Conservation (phyloP, 257 asterid genomes). For the Solanum virginianum region DNA sequence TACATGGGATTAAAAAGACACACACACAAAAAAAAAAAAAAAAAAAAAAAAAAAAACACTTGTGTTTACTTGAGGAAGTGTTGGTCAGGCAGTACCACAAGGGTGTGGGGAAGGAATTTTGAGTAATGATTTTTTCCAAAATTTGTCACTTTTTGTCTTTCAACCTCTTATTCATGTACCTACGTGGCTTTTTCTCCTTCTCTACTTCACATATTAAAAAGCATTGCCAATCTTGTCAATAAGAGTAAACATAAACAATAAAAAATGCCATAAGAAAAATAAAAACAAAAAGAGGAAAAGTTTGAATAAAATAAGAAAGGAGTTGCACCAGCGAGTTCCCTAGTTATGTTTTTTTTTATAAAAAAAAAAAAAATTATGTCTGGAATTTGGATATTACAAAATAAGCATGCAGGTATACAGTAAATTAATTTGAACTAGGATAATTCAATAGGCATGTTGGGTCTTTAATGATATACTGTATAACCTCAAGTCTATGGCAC, state of each 20-base stretch:
- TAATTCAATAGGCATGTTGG: not conserved
- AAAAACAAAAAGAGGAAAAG: not conserved
- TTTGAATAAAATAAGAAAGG: not conserved
- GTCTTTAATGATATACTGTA: not conserved
- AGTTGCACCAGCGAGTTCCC: not conserved
- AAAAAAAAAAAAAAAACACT: too few species aligned
- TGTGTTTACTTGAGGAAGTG: not conserved
- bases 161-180: not conserved
- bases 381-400: not conserved
- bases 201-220: not conserved
- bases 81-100: not conserved
- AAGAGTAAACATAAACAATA: not conserved
- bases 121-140: not conserved
- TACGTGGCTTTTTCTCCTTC: slow-evolving; percentile 27
- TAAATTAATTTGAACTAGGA: not conserved
- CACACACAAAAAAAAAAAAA: too few species aligned
- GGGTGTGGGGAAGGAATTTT: not conserved
- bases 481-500: not conserved
- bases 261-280: not conserved
- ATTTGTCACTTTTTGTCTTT: not conserved
- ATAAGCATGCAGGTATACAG: not conserved
- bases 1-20: not conserved
- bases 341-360: not conserved
- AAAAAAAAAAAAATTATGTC: not conserved
- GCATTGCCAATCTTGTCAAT: not conserved